phyloP scores from a whole-genome alignment of 371 early-diverging fungal species.

The Umbelopsis sp. region DNA sequence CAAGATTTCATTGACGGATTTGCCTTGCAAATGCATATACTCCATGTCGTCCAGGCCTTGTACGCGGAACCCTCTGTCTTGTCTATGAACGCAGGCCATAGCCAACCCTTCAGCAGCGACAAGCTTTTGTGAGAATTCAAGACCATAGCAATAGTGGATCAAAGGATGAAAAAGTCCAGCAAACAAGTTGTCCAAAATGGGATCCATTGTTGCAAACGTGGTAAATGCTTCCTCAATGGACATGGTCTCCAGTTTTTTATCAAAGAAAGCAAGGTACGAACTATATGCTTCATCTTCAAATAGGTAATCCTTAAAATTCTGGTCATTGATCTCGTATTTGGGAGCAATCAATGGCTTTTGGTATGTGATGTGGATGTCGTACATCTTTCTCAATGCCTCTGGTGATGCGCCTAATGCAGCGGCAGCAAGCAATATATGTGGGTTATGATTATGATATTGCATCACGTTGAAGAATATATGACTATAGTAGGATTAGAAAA shows the following conservation, averaged over 20 bases:
- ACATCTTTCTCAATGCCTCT: background rate
- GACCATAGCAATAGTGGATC: conserved; percentile 11
- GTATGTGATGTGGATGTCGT: background rate
- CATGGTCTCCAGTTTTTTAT: conserved; percentile 2
- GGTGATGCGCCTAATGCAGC: conserved; percentile 16
- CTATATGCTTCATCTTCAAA: background rate
- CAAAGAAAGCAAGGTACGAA: conserved; percentile 15
- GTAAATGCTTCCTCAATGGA: background rate
- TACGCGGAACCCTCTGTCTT: background rate
- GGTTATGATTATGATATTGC: conserved; percentile 11
- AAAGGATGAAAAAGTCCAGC: conserved; percentile 8
- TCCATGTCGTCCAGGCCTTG: background rate
- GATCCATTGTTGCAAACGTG: background rate
- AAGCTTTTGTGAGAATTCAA: conserved; percentile 11
- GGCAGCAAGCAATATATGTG: conserved; percentile 16
- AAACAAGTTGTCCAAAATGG: background rate
- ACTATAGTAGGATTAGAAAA: background rate
- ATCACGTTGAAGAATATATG: conserved; percentile 1
- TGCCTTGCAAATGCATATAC: background rate
- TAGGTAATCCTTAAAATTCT: background rate
- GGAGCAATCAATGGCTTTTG: background rate
- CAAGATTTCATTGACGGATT: background rate
- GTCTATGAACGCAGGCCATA: conserved; percentile 1
- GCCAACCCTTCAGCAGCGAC: conserved; percentile 18
- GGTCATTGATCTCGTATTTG: conserved; percentile 5